Evolutionary conservation across 2,329 filamentous ascomycete species (phyloP), one percentile per base, ranked within the genome.

Genomic region (Phialophora expanda): DNA sequence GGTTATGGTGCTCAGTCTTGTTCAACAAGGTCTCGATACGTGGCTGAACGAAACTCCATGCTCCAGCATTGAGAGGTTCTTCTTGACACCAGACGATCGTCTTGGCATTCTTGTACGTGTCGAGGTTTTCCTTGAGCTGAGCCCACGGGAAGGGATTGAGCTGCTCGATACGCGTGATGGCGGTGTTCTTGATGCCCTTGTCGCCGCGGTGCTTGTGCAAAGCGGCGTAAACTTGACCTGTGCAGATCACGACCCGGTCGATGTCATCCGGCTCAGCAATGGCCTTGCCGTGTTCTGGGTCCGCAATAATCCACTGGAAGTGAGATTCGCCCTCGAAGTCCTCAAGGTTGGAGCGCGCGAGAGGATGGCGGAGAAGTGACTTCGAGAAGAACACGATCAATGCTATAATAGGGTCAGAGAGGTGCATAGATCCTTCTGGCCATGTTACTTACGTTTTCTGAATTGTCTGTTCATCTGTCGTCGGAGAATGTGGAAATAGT

Each of bases 391-490:
- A 99, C 74, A 97, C 90, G 75, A 98, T 85, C 64, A 99, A 88
- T 74, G 95, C 92, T 94, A 51, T 8, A 46, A 76, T 71, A 65
- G 34, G 24, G 62, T 66, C 61, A 61, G 24, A 20, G 26, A 44
- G 28, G 50, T 14, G 34, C 3, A 60, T 14, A 55, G n/a, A 28
- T 28, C 24, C n/a, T 14, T n/a, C 11, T 2, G 46, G n/a, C 4
- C 50, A 32, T n/a, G 26, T 41, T 50, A 85, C 91, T 88, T 85
- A 95, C 92, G 95, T 85, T 99, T 99, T 82, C 95, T 89, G 90
- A 99, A 99, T 78, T 99, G 94, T 76, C 95, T 89, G 86, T 98
- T 93, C 89, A 99, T 97, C 83, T 99, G 95, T 80, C 95, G 89
- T 78, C 95, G 91, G 70, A 99, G 87, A 72, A 95, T 89, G 81